Evolutionary conservation across 2,329 filamentous ascomycete species (phyloP).

Genomic region (Rutstroemia sydowiana): DNA sequence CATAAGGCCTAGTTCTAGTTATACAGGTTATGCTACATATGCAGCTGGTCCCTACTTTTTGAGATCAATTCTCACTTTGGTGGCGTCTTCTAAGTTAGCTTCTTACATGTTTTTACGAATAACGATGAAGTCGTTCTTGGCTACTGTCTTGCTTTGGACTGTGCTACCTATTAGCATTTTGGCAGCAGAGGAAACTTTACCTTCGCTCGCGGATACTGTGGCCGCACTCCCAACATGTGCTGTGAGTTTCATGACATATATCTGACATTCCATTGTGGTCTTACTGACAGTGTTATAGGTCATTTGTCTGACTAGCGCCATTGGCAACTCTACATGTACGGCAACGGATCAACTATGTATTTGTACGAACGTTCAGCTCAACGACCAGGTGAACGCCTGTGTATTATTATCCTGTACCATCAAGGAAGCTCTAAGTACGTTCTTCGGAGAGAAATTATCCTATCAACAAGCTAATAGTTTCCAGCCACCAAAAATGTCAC

Average conservation of each 20-base stretch:
- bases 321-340: neutral
- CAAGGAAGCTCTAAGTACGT: conserved; percentile 1
- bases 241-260: too few relatives aligned
- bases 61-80: neutral
- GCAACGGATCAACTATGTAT: conserved; percentile 6
- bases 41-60: neutral
- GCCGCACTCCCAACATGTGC: conserved; percentile 1
- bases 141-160: neutral
- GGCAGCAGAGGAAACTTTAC: neutral
- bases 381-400: neutral
- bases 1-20: too few relatives aligned
- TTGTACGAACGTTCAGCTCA: neutral
- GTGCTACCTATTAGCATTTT: neutral
- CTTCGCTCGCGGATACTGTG: neutral
- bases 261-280: too few relatives aligned
- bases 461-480: neutral
- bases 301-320: neutral
- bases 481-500: conserved; percentile 4
- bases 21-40: too few relatives aligned
- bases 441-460: neutral
- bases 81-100: too few relatives aligned
- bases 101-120: too few relatives aligned
- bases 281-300: neutral
- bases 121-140: neutral
- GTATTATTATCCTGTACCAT: neutral